Conservation (phyloP, 768 basidiomycete species). For the Mycena albidolilacea region DNA sequence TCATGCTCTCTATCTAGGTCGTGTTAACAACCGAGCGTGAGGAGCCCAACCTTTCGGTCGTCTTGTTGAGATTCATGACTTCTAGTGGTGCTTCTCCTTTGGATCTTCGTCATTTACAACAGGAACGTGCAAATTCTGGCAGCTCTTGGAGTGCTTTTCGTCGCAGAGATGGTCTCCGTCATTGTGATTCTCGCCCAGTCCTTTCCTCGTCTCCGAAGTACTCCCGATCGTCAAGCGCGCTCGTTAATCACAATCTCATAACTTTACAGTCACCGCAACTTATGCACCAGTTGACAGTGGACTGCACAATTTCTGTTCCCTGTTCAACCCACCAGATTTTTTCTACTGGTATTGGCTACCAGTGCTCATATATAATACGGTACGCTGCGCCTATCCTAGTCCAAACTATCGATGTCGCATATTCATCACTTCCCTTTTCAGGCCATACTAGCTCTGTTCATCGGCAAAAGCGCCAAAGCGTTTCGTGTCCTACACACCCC, state of each 20-base stretch:
- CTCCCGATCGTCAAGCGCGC: background rate
- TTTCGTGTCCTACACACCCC: slow-evolving; percentile 11
- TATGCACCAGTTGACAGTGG: slow-evolving; percentile 27
- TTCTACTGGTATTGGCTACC: slow-evolving; percentile 42
- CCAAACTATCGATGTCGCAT: slow-evolving; percentile 15
- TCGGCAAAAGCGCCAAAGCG: slow-evolving; percentile 41
- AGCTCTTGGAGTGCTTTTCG: slow-evolving; percentile 37
- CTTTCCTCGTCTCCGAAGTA: slow-evolving; percentile 32
- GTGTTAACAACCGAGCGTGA: slow-evolving; percentile 31
- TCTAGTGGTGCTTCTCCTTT: slow-evolving; percentile 48
- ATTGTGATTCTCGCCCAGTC: slow-evolving; percentile 43
- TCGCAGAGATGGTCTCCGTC: slow-evolving; percentile 38
- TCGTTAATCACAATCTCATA: background rate
- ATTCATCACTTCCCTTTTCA: slow-evolving; percentile 37
- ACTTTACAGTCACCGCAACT: slow-evolving; percentile 2
- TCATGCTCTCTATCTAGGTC: slow-evolving; percentile 13
- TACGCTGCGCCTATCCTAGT: slow-evolving; percentile 30
- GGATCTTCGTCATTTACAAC: slow-evolving; percentile 50
- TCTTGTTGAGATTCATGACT: background rate
- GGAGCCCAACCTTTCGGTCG: background rate
- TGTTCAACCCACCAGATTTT: background rate
- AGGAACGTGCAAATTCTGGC: slow-evolving; percentile 40
- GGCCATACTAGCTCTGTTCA: slow-evolving; percentile 44
- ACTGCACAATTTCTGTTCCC: slow-evolving; percentile 10
- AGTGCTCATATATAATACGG: slow-evolving; percentile 27